phyloP scores from a whole-genome alignment of 2,329 filamentous ascomycete species.

The Scleromitrula shiraiana region DNA sequence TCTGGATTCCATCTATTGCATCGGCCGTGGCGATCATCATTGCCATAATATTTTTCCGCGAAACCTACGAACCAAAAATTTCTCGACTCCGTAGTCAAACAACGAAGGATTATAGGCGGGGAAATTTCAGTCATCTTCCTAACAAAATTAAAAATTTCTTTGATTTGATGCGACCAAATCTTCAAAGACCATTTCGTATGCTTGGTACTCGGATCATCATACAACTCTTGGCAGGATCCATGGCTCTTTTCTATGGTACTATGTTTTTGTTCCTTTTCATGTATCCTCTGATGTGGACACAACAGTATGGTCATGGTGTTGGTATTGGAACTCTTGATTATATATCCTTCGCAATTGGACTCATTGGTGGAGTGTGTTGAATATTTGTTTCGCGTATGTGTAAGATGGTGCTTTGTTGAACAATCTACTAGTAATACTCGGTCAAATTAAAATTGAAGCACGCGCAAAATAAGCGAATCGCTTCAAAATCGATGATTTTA shows the following conservation, averaged over 20 bases:
- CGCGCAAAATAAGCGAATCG: too few species aligned
- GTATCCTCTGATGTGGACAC: not conserved
- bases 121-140: too few species aligned
- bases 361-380: not conserved
- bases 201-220: not conserved
- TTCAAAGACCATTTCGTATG: not conserved
- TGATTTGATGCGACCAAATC: not conserved
- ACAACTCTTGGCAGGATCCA: not conserved
- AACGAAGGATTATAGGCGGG: too few species aligned
- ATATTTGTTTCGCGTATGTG: too few species aligned
- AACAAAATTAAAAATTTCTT: not conserved
- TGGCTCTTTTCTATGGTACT: not conserved
- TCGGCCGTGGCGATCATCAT: constrained; percentile 33
- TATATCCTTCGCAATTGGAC: not conserved
- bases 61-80: constrained; percentile 41
- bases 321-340: not conserved
- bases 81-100: too few species aligned
- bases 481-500: too few species aligned
- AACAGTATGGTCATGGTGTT: not conserved
- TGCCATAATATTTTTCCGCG: constrained; percentile 35
- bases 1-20: constrained; percentile 41
- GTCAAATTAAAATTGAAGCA: too few species aligned
- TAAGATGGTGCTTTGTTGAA: too few species aligned
- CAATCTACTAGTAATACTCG: not conserved
- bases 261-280: not conserved